Base-by-base conservation (phyloP, 2,329 filamentous ascomycete species). In the Ascosphaera apis region DNA sequence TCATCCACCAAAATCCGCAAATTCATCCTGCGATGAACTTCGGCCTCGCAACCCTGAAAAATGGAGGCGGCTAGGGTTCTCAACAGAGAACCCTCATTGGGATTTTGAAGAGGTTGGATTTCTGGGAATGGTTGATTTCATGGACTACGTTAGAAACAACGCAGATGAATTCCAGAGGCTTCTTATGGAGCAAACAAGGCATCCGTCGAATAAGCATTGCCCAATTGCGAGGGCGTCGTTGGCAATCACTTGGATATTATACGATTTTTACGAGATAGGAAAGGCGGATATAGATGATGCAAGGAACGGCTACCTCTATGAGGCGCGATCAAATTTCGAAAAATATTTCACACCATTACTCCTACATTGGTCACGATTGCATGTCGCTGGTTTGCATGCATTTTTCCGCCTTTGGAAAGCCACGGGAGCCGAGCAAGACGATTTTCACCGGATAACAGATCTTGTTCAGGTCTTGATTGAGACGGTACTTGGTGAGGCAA, bases 71-170 rank as follows among this genome's bases (percentile, higher is more conserved):
- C 55, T 98, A 31, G 88, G 88, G 2, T 98, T 98, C 48, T 78
- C 88, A 53, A 76, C 78, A 0, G 88, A 98, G 54, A 84, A 70
- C 44, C 88, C 88, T 3, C 75, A 75, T 0, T 66, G 67, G 46
- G 88, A 98, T 46, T 95, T 98, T 49, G 74, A 82, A 15, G 63
- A 70, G 28, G 77, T 79, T 18, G 88, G 88, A 0, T 95, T 84
- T 51, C 57, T 98, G 37, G 88, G 88, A 18, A 81, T 98, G 70
- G 95, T 98, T 84, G 88, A 98, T 53, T 57, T 98, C 48, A 81
- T 83, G 2, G 84, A 95, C 53, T 98, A 82, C 52, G 82, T 92
- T 34, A 71, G 78, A 48, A 91, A 83, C 51, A 76, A 92, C 49
- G 82, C 92, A 52, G 84, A 93, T 50, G 72, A 72, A 8, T 95